Evolutionary conservation across 345 rosid genomes (phyloP), one percentile per base, ranked within the genome.

Genomic region (Chamaenerion angustifolium): DNA sequence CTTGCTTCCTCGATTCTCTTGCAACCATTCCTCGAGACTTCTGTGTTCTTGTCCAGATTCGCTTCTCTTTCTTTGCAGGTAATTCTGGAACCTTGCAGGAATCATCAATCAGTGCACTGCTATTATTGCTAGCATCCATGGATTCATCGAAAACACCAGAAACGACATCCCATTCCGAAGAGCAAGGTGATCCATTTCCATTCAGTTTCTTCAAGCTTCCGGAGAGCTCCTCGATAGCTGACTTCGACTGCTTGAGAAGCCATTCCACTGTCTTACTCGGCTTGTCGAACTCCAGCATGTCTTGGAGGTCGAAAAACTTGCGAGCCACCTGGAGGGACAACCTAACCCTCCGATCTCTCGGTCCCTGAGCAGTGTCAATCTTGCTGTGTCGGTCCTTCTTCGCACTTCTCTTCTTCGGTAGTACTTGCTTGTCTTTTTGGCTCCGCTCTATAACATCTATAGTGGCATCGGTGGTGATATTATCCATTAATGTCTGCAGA

Each of bases 361-460:
- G 78, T 14, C 97, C 97, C 35, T 70, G 78, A 10, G 88, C 92
- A 0, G 97, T 88, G 57, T 66, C 52, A 50, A 88, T 84, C 77
- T 88, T 88, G 73, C 97, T 88, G 62, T 88, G 95, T 47, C 92
- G 74, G 54, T 84, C 97, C 48, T 63, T 76, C 67, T 78, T 84
- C 16, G 71, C 59, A 27, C 61, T 51, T 59, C 79, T 68, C 66
- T 75, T 77, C 45, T 62, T 63, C 31, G 54, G 54, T n/a, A n/a
- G n/a, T n/a, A n/a, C n/a, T n/a, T n/a, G n/a, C 16, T 44, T 31
- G 49, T 58, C 55, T 45, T 58, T 31, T n/a, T 42, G 15, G 54
- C 43, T 50, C 8, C 42, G 43, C 12, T 50, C 54, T 42, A 35
- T 50, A 3, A 4, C 43, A 11, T 43, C 45, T 58, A 56, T 16